Conservation (phyloP, 2,329 filamentous ascomycete species). For the Penicillium brasilianum region DNA sequence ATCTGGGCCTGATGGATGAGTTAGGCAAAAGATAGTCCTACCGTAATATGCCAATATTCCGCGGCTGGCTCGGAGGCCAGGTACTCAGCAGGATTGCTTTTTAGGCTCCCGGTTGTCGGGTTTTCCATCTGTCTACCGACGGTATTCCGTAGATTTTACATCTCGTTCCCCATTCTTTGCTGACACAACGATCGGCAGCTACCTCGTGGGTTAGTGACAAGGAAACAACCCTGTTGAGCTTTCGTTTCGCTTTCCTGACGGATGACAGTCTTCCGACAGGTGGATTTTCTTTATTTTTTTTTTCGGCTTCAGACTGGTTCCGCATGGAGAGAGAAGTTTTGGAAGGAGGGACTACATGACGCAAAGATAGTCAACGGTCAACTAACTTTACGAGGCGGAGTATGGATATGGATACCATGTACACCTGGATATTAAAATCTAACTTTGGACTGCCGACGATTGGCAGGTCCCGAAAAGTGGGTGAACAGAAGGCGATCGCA, state of each 20-base stretch:
- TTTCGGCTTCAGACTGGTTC: not conserved
- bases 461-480: constrained; percentile 36
- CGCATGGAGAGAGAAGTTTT: not conserved
- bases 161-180: not conserved
- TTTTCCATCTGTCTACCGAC: not conserved
- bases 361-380: not conserved
- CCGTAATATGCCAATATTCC: not conserved
- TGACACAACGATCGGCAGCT: not conserved
- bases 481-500: constrained; percentile 36
- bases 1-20: too few relatives aligned
- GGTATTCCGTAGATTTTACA: not conserved
- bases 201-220: not conserved
- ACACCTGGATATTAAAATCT: not conserved
- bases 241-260: not conserved
- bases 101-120: not conserved
- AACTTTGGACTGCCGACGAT: constrained; percentile 17
- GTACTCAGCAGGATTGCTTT: not conserved
- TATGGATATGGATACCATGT: constrained; percentile 22
- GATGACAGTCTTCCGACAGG: not conserved
- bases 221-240: not conserved
- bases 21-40: not conserved
- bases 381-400: not conserved
- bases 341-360: not conserved
- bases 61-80: not conserved
- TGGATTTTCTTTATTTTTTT: not conserved